Percentiles rank a stretch among this genome's conserved stretches.
phyloP scores from a whole-genome alignment of 2,329 filamentous ascomycete species.

The Colletotrichum eremochloae region DNA sequence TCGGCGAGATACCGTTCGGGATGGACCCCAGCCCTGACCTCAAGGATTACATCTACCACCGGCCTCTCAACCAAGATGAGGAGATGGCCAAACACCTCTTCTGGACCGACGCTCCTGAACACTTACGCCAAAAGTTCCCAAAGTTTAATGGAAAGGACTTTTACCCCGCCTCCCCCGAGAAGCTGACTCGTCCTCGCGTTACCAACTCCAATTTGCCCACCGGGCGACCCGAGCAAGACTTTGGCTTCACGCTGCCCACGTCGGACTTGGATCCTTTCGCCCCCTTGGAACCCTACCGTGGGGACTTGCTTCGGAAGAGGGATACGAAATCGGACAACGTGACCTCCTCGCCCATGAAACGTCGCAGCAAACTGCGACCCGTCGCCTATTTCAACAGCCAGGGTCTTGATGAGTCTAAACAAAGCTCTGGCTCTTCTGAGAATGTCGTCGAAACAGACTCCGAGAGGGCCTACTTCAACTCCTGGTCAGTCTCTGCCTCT shows the following conservation, averaged over 20 bases:
- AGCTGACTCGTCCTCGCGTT: conserved; percentile 46
- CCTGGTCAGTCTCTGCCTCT: conserved; percentile 17
- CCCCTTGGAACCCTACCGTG: conserved; percentile 34
- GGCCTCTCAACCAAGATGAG: conserved; percentile 71
- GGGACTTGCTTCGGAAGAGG: conserved; percentile 19
- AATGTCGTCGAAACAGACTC: conserved; percentile 55
- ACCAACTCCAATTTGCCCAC: conserved; percentile 17
- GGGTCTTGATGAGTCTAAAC: conserved; percentile 32
- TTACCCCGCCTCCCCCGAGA: conserved; percentile 68
- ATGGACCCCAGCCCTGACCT: conserved; percentile 56
- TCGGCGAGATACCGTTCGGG: conserved; percentile 64
- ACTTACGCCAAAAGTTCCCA: conserved; percentile 66
- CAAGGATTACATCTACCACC: conserved; percentile 66
- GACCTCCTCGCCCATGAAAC: conserved; percentile 38
- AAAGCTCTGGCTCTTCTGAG: conserved; percentile 28
- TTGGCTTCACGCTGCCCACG: conserved; percentile 30
- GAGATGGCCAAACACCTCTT: conserved; percentile 70
- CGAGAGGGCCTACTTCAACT: conserved; percentile 63
- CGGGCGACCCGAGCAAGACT: conserved; percentile 30
- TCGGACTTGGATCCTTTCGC: conserved; percentile 36
- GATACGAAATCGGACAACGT: conserved; percentile 43
- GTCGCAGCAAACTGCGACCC: conserved; percentile 29
- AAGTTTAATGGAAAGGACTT: conserved; percentile 77
- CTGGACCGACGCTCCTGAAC: conserved; percentile 69
- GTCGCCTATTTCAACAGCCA: conserved; percentile 39